Percentiles rank a stretch among this genome's conserved stretches.
These are phyloP conservation scores for Myxozyma kluyveri DNA, from an alignment of 805 yeast species.

Conservation along the genomic window DNA sequence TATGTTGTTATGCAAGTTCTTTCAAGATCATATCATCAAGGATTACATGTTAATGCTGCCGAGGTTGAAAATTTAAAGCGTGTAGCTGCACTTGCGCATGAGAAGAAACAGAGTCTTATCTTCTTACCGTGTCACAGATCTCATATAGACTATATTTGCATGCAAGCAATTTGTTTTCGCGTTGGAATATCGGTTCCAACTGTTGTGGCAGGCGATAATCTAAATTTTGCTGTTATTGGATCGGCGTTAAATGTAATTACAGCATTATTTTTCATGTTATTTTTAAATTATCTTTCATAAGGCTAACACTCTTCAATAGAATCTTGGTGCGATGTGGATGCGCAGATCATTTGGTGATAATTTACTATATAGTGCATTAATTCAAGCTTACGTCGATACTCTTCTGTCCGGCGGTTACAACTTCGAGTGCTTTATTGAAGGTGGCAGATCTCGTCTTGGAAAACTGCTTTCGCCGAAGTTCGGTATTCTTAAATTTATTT, in stretches of 20 bases:
- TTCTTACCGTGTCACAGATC: conserved; percentile 62
- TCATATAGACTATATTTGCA: conserved; percentile 58
- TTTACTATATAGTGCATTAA: conserved; percentile 45
- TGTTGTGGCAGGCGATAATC: conserved; percentile 65
- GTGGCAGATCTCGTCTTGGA: conserved; percentile 67
- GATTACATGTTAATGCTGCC: conserved; percentile 40
- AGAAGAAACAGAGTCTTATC: conserved; percentile 41
- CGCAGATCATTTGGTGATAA: conserved; percentile 49
- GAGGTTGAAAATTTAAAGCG: conserved; percentile 39
- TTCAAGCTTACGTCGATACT: conserved; percentile 48
- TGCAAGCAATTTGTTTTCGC: conserved; percentile 54
- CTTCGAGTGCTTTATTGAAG: conserved; percentile 62
- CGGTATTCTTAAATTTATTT: conserved; percentile 55
- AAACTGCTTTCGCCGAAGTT: conserved; percentile 60
- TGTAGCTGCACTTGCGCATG: conserved; percentile 38
- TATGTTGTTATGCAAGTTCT: conserved; percentile 42
- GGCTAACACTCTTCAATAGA: conserved; percentile 1
- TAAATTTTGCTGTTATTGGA: conserved; percentile 58
- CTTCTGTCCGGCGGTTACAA: conserved; percentile 49
- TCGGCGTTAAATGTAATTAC: conserved; percentile 43
- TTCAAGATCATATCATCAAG: conserved; percentile 43
- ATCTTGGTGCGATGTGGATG: conserved; percentile 57
- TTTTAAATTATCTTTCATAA: no score
- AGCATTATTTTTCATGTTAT: no score
- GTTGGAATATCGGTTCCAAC: conserved; percentile 54